phyloP scores from a whole-genome alignment of 495 filamentous ascomycete genomes.

The Tuber aestivum region DNA sequence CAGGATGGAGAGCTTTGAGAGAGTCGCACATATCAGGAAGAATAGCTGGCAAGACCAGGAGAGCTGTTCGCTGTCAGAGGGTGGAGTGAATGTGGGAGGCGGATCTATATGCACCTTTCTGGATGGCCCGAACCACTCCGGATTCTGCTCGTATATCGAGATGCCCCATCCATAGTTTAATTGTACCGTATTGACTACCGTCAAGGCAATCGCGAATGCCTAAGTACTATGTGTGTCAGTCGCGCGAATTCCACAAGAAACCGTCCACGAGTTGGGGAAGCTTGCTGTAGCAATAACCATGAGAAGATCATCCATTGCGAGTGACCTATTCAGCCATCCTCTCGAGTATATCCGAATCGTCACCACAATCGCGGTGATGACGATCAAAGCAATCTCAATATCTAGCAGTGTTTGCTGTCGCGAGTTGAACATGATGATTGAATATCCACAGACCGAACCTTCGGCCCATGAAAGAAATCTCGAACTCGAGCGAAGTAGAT shows the following conservation, averaged over 20 bases:
- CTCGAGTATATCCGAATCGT: slow-evolving; percentile 31
- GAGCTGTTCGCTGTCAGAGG: not conserved
- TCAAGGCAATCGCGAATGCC: not conserved
- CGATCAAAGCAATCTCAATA: slow-evolving; percentile 19
- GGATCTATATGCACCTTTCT: not conserved
- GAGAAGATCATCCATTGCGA: not conserved
- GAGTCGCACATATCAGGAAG: not conserved
- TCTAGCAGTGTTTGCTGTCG: not conserved
- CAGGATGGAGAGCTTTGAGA: not conserved
- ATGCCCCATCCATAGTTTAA: not conserved
- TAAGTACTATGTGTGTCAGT: not conserved
- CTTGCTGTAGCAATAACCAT: not conserved
- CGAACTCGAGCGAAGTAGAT: not conserved
- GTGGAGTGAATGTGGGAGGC: not conserved
- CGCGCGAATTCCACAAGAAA: not conserved
- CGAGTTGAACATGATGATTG: not conserved
- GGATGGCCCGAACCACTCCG: slow-evolving; percentile 1
- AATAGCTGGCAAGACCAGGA: not conserved
- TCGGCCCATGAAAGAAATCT: not conserved
- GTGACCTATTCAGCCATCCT: slow-evolving; percentile 23
- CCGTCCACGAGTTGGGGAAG: not conserved
- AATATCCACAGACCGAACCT: not conserved
- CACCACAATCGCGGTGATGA: slow-evolving; percentile 23
- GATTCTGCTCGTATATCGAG: not conserved
- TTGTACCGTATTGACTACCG: not conserved